phyloP scores from a whole-genome alignment of 371 early-diverging fungal species.

The Mucor racemosus region DNA sequence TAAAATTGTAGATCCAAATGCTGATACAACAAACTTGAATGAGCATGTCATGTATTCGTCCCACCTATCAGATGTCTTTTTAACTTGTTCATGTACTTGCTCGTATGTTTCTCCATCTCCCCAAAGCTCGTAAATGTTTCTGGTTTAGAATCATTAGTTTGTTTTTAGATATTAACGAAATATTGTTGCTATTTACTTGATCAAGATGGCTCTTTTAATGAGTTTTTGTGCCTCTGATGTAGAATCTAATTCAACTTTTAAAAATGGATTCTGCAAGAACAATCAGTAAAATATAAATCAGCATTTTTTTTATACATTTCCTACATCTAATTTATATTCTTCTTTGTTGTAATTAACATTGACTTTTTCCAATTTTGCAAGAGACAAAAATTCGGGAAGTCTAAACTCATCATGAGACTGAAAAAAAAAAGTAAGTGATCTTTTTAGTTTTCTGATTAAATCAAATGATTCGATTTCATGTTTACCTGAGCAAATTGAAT shows the following conservation, averaged over 20 bases:
- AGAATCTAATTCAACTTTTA: slow-evolving; percentile 73
- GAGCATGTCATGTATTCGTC: slow-evolving; percentile 61
- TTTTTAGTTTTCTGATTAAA: not conserved
- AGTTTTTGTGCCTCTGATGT: slow-evolving; percentile 76
- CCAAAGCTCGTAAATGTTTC: slow-evolving; percentile 83
- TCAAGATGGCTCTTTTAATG: slow-evolving; percentile 84
- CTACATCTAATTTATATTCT: slow-evolving; percentile 61
- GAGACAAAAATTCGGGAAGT: slow-evolving; percentile 79
- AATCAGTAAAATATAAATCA: not conserved
- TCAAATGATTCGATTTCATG: not conserved
- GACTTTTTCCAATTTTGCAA: slow-evolving; percentile 77
- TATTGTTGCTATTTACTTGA: slow-evolving; percentile 57
- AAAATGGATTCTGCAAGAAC: slow-evolving; percentile 71
- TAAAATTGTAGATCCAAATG: slow-evolving; percentile 75
- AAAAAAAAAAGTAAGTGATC: not conserved
- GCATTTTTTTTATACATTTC: not conserved
- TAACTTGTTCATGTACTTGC: slow-evolving; percentile 64
- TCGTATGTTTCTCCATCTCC: slow-evolving; percentile 69
- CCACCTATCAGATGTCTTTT: slow-evolving; percentile 64
- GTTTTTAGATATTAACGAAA: not conserved
- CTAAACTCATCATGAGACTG: slow-evolving; percentile 76
- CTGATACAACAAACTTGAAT: slow-evolving; percentile 85
- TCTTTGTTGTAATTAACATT: slow-evolving; percentile 56
- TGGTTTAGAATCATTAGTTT: slow-evolving; percentile 24
- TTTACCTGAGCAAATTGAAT: slow-evolving; percentile 53